phyloP scores from a whole-genome alignment of 2,329 filamentous ascomycete species.

The Aspergillus sp. region DNA sequence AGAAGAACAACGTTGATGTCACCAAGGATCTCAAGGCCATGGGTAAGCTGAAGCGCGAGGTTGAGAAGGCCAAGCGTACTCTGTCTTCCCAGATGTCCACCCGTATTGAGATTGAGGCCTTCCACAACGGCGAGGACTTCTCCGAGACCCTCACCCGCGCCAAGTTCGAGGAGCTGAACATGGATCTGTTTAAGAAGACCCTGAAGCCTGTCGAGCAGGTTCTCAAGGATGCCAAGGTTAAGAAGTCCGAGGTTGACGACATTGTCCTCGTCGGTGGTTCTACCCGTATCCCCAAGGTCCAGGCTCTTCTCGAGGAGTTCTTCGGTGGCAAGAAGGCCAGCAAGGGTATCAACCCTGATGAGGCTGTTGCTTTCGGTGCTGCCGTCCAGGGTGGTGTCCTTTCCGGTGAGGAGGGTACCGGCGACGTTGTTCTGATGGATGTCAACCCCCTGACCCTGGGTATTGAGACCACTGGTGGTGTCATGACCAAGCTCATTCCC shows the following conservation, averaged over 20 bases:
- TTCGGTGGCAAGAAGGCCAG: slow-evolving; percentile 94
- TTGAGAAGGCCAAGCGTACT: slow-evolving; percentile 98
- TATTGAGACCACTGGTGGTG: slow-evolving; percentile 96
- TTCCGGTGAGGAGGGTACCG: slow-evolving; percentile 79
- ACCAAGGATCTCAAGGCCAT: slow-evolving; percentile 95
- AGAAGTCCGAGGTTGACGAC: slow-evolving; percentile 92
- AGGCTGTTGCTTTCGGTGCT: slow-evolving; percentile 96
- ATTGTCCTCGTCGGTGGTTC: slow-evolving; percentile 98
- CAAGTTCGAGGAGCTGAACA: slow-evolving; percentile 99
- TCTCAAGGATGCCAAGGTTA: slow-evolving; percentile 95
- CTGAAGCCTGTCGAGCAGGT: slow-evolving; percentile 99
- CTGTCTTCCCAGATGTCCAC: slow-evolving; percentile 92
- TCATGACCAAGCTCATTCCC: slow-evolving; percentile 96
- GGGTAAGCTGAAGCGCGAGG: slow-evolving; percentile 99
- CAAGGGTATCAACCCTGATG: slow-evolving; percentile 99
- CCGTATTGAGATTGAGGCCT: slow-evolving; percentile 93
- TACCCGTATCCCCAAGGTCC: slow-evolving; percentile 98
- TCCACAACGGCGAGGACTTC: slow-evolving; percentile 96
- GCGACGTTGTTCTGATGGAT: slow-evolving; percentile 88
- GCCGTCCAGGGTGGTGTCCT: slow-evolving; percentile 96
- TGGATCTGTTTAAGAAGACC: slow-evolving; percentile 98
- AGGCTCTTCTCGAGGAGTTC: slow-evolving; percentile 91
- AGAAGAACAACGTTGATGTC: slow-evolving; percentile 91
- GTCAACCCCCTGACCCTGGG: slow-evolving; percentile 95
- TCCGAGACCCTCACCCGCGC: slow-evolving; percentile 96